Percentiles rank a stretch among this genome's conserved stretches.
Evolutionary conservation across 2,329 filamentous ascomycete genomes (phyloP).

Genomic region (Camptophora hylomeconis): DNA sequence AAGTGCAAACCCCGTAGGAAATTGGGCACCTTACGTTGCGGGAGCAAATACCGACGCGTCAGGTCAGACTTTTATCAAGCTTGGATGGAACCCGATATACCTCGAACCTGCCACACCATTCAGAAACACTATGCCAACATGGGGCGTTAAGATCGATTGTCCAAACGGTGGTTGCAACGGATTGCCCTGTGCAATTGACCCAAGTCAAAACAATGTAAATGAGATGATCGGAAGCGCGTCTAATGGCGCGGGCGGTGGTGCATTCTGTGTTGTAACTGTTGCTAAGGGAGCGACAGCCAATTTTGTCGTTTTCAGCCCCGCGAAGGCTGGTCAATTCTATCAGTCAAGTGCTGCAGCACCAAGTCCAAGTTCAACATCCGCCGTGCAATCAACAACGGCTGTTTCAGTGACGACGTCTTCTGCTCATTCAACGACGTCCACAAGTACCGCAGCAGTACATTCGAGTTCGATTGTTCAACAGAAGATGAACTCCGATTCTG

Average conservation of each 20-base stretch:
- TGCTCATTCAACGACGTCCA: too few relatives aligned
- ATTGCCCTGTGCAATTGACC: constrained; percentile 61
- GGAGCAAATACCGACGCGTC: constrained; percentile 56
- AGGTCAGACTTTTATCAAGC: constrained; percentile 60
- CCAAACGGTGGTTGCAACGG: constrained; percentile 53
- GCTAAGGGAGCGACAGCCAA: constrained; percentile 52
- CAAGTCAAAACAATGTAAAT: constrained; percentile 41
- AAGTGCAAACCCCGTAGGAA: constrained; percentile 49
- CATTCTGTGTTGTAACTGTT: constrained; percentile 67
- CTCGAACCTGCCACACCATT: constrained; percentile 40
- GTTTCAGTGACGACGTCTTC: too few relatives aligned
- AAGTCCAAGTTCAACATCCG: too few relatives aligned
- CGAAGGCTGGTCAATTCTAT: constrained; percentile 3
- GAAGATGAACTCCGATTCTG: too few relatives aligned
- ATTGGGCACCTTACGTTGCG: constrained; percentile 66
- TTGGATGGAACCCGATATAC: constrained; percentile 68
- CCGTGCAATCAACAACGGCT: too few relatives aligned
- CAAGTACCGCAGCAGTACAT: too few relatives aligned
- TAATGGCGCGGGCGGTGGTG: constrained; percentile 52
- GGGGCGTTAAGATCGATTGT: constrained; percentile 59
- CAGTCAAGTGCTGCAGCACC: constrained; percentile 4
- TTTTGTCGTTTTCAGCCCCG: constrained; percentile 47
- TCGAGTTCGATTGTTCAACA: too few relatives aligned
- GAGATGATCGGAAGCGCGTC: constrained; percentile 45
- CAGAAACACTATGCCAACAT: constrained; percentile 46